phyloP scores from a whole-genome alignment of 352 stramenopile species.

The Pythium oligandrum region DNA sequence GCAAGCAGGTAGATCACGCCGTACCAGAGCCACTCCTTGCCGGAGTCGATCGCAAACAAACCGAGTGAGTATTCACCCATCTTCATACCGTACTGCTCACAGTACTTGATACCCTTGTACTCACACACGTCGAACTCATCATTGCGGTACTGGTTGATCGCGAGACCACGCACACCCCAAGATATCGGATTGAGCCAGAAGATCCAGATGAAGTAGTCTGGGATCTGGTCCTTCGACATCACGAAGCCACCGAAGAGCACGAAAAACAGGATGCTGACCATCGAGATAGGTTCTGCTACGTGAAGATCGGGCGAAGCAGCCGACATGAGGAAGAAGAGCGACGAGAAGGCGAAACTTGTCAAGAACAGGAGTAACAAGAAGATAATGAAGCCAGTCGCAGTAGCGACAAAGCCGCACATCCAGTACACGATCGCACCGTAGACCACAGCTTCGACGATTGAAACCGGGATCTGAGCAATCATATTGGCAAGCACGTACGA shows the following conservation, averaged over 20 bases:
- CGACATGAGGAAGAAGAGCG: conserved; percentile 19
- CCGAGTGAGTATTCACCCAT: conserved; percentile 10
- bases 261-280: conserved; percentile 16
- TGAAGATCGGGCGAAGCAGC: conserved; percentile 6
- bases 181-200: conserved; percentile 25
- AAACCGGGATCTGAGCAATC: conserved; percentile 18
- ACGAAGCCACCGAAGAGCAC: conserved; percentile 27
- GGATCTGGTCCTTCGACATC: no score
- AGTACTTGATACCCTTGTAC: no score
- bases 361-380: conserved; percentile 40
- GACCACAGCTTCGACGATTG: conserved; percentile 38
- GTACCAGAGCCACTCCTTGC: no score
- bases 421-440: conserved; percentile 68
- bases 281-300: no score
- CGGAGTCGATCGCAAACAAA: conserved; percentile 1
- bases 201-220: no score
- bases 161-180: conserved; percentile 17
- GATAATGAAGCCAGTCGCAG: conserved; percentile 34
- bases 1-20: conserved; percentile 4
- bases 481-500: conserved; percentile 39
- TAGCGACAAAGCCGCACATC: conserved; percentile 41
- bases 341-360: conserved; percentile 18
- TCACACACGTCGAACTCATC: conserved; percentile 12
- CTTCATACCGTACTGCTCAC: no score
- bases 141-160: no score